Evolutionary conservation across 2,329 filamentous ascomycete genomes (phyloP).

Genomic region (Periconia macrospinosa): DNA sequence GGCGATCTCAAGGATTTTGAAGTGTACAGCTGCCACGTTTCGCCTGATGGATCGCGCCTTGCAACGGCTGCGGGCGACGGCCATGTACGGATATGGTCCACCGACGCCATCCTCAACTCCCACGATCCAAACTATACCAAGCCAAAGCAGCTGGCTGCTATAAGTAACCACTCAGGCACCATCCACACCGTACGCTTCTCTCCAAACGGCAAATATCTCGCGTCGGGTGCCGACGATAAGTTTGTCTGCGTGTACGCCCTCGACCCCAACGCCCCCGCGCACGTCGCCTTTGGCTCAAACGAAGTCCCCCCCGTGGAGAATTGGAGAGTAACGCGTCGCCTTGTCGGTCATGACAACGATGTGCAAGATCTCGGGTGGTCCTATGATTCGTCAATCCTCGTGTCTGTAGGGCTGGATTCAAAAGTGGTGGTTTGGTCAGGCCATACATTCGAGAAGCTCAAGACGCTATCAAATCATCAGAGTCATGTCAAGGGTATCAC

Average conservation of each 20-base stretch:
- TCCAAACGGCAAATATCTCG: conserved; percentile 89
- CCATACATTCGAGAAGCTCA: conserved; percentile 96
- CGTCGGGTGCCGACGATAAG: conserved; percentile 97
- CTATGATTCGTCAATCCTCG: conserved; percentile 89
- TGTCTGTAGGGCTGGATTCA: conserved; percentile 94
- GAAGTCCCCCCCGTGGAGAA: conserved; percentile 94
- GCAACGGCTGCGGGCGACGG: conserved; percentile 97
- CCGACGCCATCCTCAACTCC: conserved; percentile 85
- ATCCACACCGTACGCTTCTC: conserved; percentile 98
- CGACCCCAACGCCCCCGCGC: conserved; percentile 76
- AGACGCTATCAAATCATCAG: conserved; percentile 88
- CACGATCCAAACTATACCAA: conserved; percentile 70
- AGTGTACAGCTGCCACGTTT: conserved; percentile 97
- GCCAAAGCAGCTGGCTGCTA: conserved; percentile 92
- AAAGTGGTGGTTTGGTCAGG: conserved; percentile 99
- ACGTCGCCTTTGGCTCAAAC: conserved; percentile 82
- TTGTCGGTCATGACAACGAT: conserved; percentile 98
- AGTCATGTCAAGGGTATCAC: conserved; percentile 99
- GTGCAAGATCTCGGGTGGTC: conserved; percentile 98
- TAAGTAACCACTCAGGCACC: conserved; percentile 97
- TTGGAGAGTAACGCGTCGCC: conserved; percentile 90
- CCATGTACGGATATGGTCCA: conserved; percentile 97
- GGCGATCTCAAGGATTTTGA: conserved; percentile 98
- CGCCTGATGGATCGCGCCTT: conserved; percentile 86
- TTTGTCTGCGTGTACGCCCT: conserved; percentile 97